Evolutionary conservation across 108 stramenopile species (phyloP), one percentile per base, ranked within the genome.

Genomic region (Cyclostephanos invisitatus): DNA sequence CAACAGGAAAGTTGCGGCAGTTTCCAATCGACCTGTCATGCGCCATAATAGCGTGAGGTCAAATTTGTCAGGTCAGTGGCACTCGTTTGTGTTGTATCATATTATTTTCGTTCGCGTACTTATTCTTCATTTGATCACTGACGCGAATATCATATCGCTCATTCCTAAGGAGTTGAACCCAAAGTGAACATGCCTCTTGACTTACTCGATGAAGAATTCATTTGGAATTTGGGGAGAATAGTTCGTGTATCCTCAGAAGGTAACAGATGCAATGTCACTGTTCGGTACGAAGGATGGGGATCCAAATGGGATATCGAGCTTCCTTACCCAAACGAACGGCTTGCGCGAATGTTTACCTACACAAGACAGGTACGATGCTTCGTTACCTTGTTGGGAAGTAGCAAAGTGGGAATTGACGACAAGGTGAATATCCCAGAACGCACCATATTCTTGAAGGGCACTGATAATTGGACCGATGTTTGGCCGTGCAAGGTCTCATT

Each of bases 11-110:
- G 29, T 17, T 17, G 7, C 0, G 29, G 0, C 56, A 18, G 0
- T 61, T 0, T 7, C 40, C 0, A 4, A 36, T 20, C 36, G 10
- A 42, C 60, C 35, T 22, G 40, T 4, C 0, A 12, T 5, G 12
- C 17, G n/a, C 21, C 37, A 61, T n/a, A 37, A 61, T 21, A 22
- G 29, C 14, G 17, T 14, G 21, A 61, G 18, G 36, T 61, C 36
- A 61, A 20, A 29, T 21, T 61, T 61, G 29, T n/a, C 18, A 61
- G 60, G 60, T 61, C 35, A 61, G 60, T 59, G 7, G 7, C 58
- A 2, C 32, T 42, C 17, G 0, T 42, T 36, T 37, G 5, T 57
- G 9, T 57, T 3, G 15, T 12, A 57, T 57, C 4, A 6, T 27
- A 6, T 12, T 29, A 51, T 22, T 51, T 51, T 7, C n/a, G n/a